These are phyloP conservation scores for Podaxis carcinomalis DNA, from an alignment of 768 basidiomycete species.

Conservation along the genomic window DNA sequence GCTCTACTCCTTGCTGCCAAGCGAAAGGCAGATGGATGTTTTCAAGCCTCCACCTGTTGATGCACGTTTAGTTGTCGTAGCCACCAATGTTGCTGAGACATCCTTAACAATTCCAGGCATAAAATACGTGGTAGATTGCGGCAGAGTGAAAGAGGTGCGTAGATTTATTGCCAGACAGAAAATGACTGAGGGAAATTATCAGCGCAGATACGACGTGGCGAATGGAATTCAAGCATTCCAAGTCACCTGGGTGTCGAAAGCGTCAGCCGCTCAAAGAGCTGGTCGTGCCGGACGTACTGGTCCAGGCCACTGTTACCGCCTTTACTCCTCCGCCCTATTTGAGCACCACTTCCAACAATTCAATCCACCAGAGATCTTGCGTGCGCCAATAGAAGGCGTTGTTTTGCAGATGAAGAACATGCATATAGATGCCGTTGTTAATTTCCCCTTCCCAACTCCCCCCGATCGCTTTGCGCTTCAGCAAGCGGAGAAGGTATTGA, in stretches of 20 bases:
- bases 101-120: constrained; percentile 96
- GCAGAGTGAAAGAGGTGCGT: constrained; percentile 86
- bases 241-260: constrained; percentile 92
- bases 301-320: constrained; percentile 95
- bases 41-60: constrained; percentile 82
- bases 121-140: constrained; percentile 96
- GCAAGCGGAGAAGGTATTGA: constrained; percentile 79
- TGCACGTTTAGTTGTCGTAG: constrained; percentile 84
- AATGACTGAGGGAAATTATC: background rate
- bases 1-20: constrained; percentile 87
- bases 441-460: constrained; percentile 98
- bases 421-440: constrained; percentile 94
- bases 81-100: constrained; percentile 96
- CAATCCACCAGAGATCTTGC: constrained; percentile 85
- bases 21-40: constrained; percentile 92
- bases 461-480: constrained; percentile 74
- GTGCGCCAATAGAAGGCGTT: constrained; percentile 95
- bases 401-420: constrained; percentile 99
- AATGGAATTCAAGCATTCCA: constrained; percentile 91
- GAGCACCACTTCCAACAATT: constrained; percentile 91
- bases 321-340: constrained; percentile 93
- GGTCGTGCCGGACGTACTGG: constrained; percentile 98
- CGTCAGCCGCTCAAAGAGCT: constrained; percentile 89
- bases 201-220: constrained; percentile 80
- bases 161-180: background rate